Evolutionary conservation across 441 rosid genomes (phyloP), one percentile per base, ranked within the genome.

Genomic region (Metrosideros polymorpha): DNA sequence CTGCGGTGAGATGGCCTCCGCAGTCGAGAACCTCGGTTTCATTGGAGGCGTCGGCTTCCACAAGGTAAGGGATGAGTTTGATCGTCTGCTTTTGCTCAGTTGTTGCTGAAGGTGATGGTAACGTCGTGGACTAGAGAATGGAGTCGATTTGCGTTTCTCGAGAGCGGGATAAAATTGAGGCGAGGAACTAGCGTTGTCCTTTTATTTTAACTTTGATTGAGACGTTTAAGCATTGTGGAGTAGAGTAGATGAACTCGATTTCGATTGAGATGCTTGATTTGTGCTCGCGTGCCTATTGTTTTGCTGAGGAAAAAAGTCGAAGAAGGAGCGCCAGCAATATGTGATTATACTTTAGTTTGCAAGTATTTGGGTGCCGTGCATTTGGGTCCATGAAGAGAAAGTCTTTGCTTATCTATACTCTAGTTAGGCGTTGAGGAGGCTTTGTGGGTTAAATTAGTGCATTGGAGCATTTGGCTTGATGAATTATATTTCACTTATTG

Each of bases 1-100:
- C 90, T 93, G 98, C 86, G 85, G 91, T 27, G 97, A 93, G 19
- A 84, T 96, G 19, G 91, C 95, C 6, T 89, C 84, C 19, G 91
- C 94, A 77, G 79, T 95, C 82, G 92, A 92, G 89, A 91, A 90
- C 83, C 90, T 94, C 43, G 96, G 98, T 71, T 96, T 90, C 86
- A 86, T 89, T 53, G 92, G 92, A 52, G 98, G 94, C 71, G 49
- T 93, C 87, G 93, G 87, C 90, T 94, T 92, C 89, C 86, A 91
- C 77, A 92, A 92, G 98, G 98, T 95, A 89, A 83, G 55, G 47
- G n/a, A 82, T 32, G 43, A 9, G 25, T 6, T 18, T 22, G 22
- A 18, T 45, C 39, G 83, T 45, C 54, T 47, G 15, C n/a, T n/a
- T 14, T 50, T 82, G 54, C 54, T 45, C 0, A 10, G 84, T 82